Percentiles rank a stretch among this genome's conserved stretches.
Conservation (phyloP, 2,329 filamentous ascomycete species). For the Cladosporium sp. region DNA sequence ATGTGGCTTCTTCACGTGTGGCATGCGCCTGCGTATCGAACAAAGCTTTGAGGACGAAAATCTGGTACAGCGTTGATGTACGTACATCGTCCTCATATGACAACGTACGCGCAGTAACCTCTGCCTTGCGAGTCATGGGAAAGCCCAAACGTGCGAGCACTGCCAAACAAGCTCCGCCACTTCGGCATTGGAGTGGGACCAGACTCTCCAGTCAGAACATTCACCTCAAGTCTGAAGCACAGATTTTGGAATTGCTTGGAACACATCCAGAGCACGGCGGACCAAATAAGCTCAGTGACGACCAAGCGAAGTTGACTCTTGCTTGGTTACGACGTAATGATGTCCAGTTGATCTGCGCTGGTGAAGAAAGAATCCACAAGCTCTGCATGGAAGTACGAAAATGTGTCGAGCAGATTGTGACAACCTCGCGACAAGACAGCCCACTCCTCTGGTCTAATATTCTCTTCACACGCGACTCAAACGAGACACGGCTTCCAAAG, state of each 20-base stretch:
- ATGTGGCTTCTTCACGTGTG: background rate
- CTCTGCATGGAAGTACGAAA: slow-evolving; percentile 88
- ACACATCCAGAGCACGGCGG: slow-evolving; percentile 81
- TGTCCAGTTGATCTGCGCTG: slow-evolving; percentile 90
- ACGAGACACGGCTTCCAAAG: background rate
- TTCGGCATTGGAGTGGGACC: slow-evolving; percentile 45
- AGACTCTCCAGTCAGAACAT: slow-evolving; percentile 41
- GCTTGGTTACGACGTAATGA: slow-evolving; percentile 79
- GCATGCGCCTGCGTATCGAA: background rate
- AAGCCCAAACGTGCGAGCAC: slow-evolving; percentile 48
- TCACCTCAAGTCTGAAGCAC: slow-evolving; percentile 76
- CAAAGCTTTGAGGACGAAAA: slow-evolving; percentile 69
- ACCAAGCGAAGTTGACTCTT: slow-evolving; percentile 81
- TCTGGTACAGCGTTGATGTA: slow-evolving; percentile 98
- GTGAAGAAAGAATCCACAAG: slow-evolving; percentile 90
- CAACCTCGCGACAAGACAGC: slow-evolving; percentile 74
- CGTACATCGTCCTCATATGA: slow-evolving; percentile 86
- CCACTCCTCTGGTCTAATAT: slow-evolving; percentile 92
- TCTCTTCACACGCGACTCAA: slow-evolving; percentile 68
- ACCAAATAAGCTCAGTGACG: slow-evolving; percentile 92
- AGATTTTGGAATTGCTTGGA: slow-evolving; percentile 83
- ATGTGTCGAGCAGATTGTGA: slow-evolving; percentile 81
- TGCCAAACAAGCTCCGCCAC: slow-evolving; percentile 41
- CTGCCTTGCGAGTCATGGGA: slow-evolving; percentile 89
- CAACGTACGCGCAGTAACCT: slow-evolving; percentile 79